A percentile compares a stretch with the other conserved stretches of the same genome.
These are phyloP conservation scores for Pholiota conissans DNA, from an alignment of 768 basidiomycete species.

Conservation along the genomic window DNA sequence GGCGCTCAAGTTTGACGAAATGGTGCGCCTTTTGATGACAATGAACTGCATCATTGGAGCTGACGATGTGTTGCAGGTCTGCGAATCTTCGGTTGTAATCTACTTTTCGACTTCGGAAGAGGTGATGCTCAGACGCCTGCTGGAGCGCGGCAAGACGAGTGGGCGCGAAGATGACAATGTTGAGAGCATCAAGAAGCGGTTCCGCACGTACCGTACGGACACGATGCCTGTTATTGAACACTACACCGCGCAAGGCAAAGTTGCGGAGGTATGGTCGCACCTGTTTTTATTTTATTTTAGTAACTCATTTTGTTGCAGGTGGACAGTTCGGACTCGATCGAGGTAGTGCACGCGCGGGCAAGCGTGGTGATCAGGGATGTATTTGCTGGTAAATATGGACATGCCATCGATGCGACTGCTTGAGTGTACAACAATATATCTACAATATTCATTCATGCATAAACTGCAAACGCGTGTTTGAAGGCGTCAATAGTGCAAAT, in stretches of 20 bases:
- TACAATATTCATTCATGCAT: slow-evolving; percentile 31
- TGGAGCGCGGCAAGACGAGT: slow-evolving; percentile 90
- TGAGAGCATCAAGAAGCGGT: slow-evolving; percentile 96
- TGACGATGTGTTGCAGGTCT: slow-evolving; percentile 54
- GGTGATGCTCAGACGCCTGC: slow-evolving; percentile 81
- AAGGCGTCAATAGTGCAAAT: slow-evolving; percentile 43
- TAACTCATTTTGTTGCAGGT: slow-evolving; percentile 50
- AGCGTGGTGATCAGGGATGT: slow-evolving; percentile 45
- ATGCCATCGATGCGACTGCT: not conserved
- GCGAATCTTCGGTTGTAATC: slow-evolving; percentile 74
- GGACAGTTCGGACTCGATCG: slow-evolving; percentile 64
- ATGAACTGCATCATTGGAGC: not conserved
- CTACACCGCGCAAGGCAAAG: slow-evolving; percentile 66
- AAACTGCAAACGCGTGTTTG: slow-evolving; percentile 45
- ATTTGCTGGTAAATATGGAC: slow-evolving; percentile 25
- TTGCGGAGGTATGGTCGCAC: slow-evolving; percentile 64
- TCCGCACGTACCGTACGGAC: slow-evolving; percentile 88
- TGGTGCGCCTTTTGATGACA: slow-evolving; percentile 45
- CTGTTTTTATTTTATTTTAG: not conserved
- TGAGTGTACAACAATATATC: not conserved
- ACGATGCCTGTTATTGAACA: slow-evolving; percentile 94
- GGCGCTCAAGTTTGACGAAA: slow-evolving; percentile 85
- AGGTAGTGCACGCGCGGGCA: slow-evolving; percentile 69
- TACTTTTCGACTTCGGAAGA: slow-evolving; percentile 88
- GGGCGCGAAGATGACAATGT: slow-evolving; percentile 95